Evolutionary conservation across 2,329 filamentous ascomycete genomes (phyloP), one percentile per base, ranked within the genome.

Genomic region (Talaromyces amestolkiae): DNA sequence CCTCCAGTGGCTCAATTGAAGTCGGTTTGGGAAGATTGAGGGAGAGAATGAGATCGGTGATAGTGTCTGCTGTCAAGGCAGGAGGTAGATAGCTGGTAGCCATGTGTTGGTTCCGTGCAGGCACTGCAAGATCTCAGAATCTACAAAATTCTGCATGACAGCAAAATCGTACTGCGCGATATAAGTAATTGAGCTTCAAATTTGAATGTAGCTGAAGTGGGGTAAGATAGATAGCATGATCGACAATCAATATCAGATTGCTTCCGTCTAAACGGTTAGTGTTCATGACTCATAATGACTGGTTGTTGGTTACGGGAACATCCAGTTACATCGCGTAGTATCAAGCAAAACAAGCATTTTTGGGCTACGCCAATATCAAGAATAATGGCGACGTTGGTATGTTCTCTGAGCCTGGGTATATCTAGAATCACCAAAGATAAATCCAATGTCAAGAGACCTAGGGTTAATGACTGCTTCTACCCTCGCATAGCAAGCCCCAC

Each of bases 31-130:
- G 56, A 22, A 65, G 63, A 31, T 43, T 39, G 33, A 67, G 22
- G 7, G 41, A 15, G 62, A 62, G 37, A 11, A 65, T 41, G n/a
- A 63, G 31, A 31, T 27, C 10, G 6, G 56, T 47, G 35, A 67
- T 63, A 15, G 39, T 43, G 33, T 59, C 51, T 9, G 47, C 37
- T n/a, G 39, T 45, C n/a, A 67, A 31, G 2, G 63, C 31, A 35
- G n/a, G 58, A 31, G 65, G 65, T n/a, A 65, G 65, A 17, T 65
- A 66, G 39, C 35, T 65, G 47, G 47, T 49, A 27, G 47, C 47
- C 47, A 49, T 49, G 13, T 27, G 47, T 49, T 27, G 13, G 6
- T 17, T 49, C 22, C 22, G 22, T 17, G 6, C 22, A 27, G 22
- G 6, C 27, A 31, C 27, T 31, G 47, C 22, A 49, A 4, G 22